Base-by-base conservation (phyloP, 192 early-diverging fungal genomes). In the Gaertneriomyces semiglobifer region DNA sequence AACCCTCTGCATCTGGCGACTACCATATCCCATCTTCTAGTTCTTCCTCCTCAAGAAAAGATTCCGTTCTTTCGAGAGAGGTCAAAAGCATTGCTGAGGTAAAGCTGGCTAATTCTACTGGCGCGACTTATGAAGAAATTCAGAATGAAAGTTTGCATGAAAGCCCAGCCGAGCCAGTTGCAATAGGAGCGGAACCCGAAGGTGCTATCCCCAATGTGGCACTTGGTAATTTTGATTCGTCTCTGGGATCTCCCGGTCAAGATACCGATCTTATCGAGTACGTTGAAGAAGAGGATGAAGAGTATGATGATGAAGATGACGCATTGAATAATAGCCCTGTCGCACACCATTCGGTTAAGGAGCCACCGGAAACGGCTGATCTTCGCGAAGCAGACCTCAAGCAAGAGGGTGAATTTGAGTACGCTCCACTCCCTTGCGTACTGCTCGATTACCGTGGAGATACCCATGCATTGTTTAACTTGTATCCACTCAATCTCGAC, bases 221-320 rank as follows among this genome's bases (percentile, higher is more conserved):
- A 52, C n/a, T n/a, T 20, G 50, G n/a, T 20, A n/a, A 52, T 52
- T n/a, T 18, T 52, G 20, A 52, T 20, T 18, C 50, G n/a, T 6
- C 50, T 6, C 50, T 52, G 50, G 20, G n/a, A 20, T 52, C 50
- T 52, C 50, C 50, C 50, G 50, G 4, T 0, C 50, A n/a, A 5
- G 41, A 50, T 42, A 43, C 20, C 40, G 61, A 63, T 39, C 44
- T 69, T 12, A 65, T 64, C 11, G 62, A 73, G 52, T 63, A 69
- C 47, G 62, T 54, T 20, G 68, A 68, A 11, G 72, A 69, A 8
- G 67, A 69, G 12, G 61, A 58, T 11, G 61, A 55, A 6, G 66
- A 20, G 8, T 44, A 61, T 25, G 62, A 62, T 19, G 6, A n/a
- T 60, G 12, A 5, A 4, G 60, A 64, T 11, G 40, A 25, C 6